Evolutionary conservation across 106 monocot genomes (phyloP).

Genomic region (Platanthera zijinensis): DNA sequence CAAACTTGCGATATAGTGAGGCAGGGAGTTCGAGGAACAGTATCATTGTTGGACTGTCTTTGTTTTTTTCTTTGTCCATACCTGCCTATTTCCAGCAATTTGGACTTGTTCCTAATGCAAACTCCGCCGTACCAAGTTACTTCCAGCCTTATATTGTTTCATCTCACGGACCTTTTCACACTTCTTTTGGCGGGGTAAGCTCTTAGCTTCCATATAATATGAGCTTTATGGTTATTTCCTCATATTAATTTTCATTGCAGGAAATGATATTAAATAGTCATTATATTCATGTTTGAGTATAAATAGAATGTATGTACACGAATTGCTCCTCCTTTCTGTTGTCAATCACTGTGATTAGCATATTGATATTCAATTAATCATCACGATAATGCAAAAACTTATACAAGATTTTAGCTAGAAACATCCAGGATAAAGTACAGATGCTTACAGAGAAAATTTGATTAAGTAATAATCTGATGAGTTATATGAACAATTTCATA

Average conservation of each 20-base stretch:
- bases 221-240: not conserved
- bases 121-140: conserved; percentile 59
- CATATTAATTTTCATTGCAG: conserved; percentile 1
- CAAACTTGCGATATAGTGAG: conserved; percentile 83
- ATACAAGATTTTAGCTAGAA: not conserved
- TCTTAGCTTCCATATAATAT: conserved; percentile 1
- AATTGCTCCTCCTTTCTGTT: not conserved
- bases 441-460: not conserved
- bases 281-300: conserved; percentile 4
- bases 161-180: conserved; percentile 73
- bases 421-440: not conserved
- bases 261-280: not conserved
- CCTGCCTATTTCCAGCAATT: conserved; percentile 96
- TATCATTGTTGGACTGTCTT: conserved; percentile 86
- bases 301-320: too few species aligned
- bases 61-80: conserved; percentile 89
- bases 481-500: not conserved
- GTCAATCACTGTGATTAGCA: not conserved
- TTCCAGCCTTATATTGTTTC: conserved; percentile 73
- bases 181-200: conserved; percentile 50
- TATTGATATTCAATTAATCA: not conserved
- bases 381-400: not conserved
- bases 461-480: not conserved
- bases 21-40: conserved; percentile 90
- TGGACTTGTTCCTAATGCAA: conserved; percentile 56